Conservation (phyloP, 2,329 filamentous ascomycete species). For the Penicillium sp. region DNA sequence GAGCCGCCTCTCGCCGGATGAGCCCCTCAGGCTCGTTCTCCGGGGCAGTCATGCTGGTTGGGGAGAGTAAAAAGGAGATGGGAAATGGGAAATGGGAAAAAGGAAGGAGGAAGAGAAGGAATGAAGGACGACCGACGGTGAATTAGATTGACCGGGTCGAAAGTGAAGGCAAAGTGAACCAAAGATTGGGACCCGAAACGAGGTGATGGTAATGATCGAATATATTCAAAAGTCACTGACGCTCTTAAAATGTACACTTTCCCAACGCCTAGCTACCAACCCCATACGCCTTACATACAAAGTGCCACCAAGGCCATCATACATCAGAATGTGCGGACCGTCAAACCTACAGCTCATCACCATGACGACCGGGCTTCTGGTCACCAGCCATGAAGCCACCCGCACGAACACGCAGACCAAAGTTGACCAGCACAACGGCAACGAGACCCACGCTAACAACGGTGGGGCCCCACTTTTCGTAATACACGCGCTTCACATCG, state of each 20-base stretch:
- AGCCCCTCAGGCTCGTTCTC: neutral
- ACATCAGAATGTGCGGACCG: neutral
- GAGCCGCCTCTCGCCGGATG: neutral
- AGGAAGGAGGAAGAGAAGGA: neutral
- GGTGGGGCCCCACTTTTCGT: conserved; percentile 83
- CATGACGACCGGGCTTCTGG: conserved; percentile 7
- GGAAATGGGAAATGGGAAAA: neutral
- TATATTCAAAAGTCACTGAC: neutral
- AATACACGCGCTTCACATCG: conserved; percentile 73
- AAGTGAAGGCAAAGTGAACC: neutral
- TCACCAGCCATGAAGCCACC: conserved; percentile 28
- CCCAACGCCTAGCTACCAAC: neutral
- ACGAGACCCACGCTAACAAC: conserved; percentile 72
- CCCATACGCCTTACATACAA: neutral
- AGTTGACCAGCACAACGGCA: conserved; percentile 72
- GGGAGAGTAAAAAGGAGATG: neutral
- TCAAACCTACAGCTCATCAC: conserved; percentile 13
- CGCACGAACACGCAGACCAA: conserved; percentile 70
- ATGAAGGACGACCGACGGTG: neutral
- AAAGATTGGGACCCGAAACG: neutral
- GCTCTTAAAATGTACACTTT: neutral
- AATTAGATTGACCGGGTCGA: neutral
- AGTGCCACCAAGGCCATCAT: neutral
- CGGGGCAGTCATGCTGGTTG: neutral
- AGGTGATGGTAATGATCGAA: neutral